These are phyloP conservation scores for Debaryomyces coudertii DNA, from an alignment of 1,139 yeast genomes.

Conservation along the genomic window DNA sequence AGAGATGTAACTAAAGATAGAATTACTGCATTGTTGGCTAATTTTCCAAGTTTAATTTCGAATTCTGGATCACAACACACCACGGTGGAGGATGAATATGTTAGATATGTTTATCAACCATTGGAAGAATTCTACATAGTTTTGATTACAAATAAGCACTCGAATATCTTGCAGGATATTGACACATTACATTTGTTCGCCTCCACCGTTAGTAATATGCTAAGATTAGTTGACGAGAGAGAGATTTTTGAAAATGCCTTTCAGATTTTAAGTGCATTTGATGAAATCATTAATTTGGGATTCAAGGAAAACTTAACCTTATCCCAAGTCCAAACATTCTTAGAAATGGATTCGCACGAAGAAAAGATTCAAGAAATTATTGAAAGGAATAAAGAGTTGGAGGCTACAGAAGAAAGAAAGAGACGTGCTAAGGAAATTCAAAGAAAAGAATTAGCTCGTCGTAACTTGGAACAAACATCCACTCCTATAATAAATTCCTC, in stretches of 20 bases:
- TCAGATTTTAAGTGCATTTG: constrained; percentile 89
- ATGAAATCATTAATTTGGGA: constrained; percentile 89
- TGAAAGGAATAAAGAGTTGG: constrained; percentile 94
- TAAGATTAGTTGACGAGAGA: constrained; percentile 76
- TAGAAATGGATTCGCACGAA: constrained; percentile 98
- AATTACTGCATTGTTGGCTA: constrained; percentile 82
- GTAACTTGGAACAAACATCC: constrained; percentile 42
- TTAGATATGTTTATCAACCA: constrained; percentile 94
- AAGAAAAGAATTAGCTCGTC: constrained; percentile 77
- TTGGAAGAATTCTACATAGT: constrained; percentile 93
- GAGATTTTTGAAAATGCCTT: constrained; percentile 86
- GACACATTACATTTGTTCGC: constrained; percentile 88
- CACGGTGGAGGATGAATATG: constrained; percentile 89
- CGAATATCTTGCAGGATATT: constrained; percentile 93
- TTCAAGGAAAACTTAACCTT: constrained; percentile 85
- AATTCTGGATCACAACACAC: constrained; percentile 83
- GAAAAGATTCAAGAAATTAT: constrained; percentile 98
- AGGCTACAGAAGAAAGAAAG: constrained; percentile 96
- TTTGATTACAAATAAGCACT: constrained; percentile 85
- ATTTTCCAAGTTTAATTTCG: constrained; percentile 80
- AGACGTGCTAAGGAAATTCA: constrained; percentile 95
- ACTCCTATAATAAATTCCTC: constrained; percentile 13
- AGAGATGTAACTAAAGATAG: constrained; percentile 83
- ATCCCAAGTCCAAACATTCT: constrained; percentile 82
- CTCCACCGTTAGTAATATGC: constrained; percentile 75